These are phyloP conservation scores for Leccinum imitatum DNA, from an alignment of 768 basidiomycete species.

Conservation along the genomic window DNA sequence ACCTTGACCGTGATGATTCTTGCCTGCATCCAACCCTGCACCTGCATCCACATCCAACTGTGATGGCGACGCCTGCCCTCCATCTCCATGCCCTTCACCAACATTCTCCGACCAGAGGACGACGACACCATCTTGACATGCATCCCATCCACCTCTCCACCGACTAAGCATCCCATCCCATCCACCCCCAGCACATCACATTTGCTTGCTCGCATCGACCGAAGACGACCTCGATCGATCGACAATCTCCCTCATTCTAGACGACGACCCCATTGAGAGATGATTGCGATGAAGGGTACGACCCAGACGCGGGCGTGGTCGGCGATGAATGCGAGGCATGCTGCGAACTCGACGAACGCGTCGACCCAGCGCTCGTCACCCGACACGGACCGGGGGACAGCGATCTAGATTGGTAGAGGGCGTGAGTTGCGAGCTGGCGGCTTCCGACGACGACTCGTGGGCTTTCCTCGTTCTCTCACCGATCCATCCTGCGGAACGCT, in stretches of 20 bases:
- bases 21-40: conserved; percentile 3
- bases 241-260: conserved; percentile 30
- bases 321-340: conserved; percentile 8
- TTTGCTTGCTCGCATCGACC: conserved; percentile 22
- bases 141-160: conserved; percentile 13
- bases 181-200: conserved; percentile 7
- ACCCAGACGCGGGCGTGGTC: conserved; percentile 8
- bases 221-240: conserved; percentile 26
- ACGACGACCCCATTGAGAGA: conserved; percentile 5
- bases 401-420: conserved; percentile 16
- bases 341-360: conserved; percentile 11
- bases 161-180: conserved; percentile 15
- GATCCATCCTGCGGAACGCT: neutral
- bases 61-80: neutral
- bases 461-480: conserved; percentile 7
- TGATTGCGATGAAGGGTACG: conserved; percentile 12
- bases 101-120: conserved; percentile 7
- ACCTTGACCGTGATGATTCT: neutral
- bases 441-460: conserved; percentile 1
- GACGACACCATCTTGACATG: neutral
- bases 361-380: conserved; percentile 4
- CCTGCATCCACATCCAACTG: neutral
- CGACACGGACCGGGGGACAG: conserved; percentile 15
- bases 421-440: neutral
- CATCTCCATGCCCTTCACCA: conserved; percentile 1